phyloP scores from a whole-genome alignment of 1,284 basidiomycete species.

The Irpex sp. region DNA sequence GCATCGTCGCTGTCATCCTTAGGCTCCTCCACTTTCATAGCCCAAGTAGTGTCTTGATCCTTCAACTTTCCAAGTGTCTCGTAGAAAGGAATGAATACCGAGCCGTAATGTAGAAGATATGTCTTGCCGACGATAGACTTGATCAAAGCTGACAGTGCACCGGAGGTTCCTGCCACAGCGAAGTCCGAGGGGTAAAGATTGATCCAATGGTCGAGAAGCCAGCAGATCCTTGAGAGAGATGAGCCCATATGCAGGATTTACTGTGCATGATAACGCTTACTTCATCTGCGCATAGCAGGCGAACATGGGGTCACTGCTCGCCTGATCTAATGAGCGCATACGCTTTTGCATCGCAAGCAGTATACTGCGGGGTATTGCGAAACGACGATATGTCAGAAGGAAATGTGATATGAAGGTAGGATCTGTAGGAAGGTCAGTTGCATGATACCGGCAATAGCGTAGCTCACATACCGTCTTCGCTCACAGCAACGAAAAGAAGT shows the following conservation, averaged over 20 bases:
- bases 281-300: conserved; percentile 82
- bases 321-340: conserved; percentile 69
- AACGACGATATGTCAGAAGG: conserved; percentile 75
- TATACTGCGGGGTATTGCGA: conserved; percentile 69
- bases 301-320: conserved; percentile 76
- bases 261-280: conserved; percentile 35
- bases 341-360: conserved; percentile 83
- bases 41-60: conserved; percentile 70
- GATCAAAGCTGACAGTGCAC: conserved; percentile 69
- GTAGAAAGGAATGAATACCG: conserved; percentile 73
- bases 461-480: conserved; percentile 63
- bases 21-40: conserved; percentile 56
- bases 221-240: conserved; percentile 55
- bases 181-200: conserved; percentile 72
- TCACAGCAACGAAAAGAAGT: conserved; percentile 56
- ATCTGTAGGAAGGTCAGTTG: conserved; percentile 32
- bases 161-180: conserved; percentile 64
- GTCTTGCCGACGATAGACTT: conserved; percentile 75
- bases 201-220: conserved; percentile 73
- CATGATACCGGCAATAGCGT: not conserved
- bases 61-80: conserved; percentile 56
- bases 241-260: conserved; percentile 4
- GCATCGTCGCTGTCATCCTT: conserved; percentile 60
- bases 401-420: conserved; percentile 73
- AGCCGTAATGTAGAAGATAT: conserved; percentile 76